Conservation (phyloP, 2,329 filamentous ascomycete genomes). For the Chaetomium sp. region DNA sequence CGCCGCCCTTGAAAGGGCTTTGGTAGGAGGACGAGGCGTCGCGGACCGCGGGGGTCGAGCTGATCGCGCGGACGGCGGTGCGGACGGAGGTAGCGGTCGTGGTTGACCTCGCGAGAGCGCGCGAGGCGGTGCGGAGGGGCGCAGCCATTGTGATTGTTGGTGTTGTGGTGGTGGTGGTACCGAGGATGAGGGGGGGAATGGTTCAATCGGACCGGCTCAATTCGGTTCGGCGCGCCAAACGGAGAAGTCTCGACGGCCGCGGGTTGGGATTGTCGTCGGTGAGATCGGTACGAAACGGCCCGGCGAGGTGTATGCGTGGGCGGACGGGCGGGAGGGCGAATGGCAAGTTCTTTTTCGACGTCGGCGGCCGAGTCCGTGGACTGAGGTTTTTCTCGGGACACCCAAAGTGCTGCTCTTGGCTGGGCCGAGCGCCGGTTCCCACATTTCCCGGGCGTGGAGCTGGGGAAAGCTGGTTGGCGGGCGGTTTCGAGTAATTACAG, state of each 20-base stretch:
- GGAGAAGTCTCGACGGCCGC: too few species aligned
- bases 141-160: constrained; percentile 45
- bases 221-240: too few species aligned
- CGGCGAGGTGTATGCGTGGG: too few species aligned
- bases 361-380: constrained; percentile 23
- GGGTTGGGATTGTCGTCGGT: too few species aligned
- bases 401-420: constrained; percentile 1
- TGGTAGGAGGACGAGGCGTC: constrained; percentile 43
- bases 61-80: constrained; percentile 47
- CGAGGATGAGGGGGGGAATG: constrained; percentile 2
- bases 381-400: constrained; percentile 37
- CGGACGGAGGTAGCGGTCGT: constrained; percentile 22
- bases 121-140: constrained; percentile 61
- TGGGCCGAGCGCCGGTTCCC: constrained; percentile 24
- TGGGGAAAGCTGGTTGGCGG: constrained; percentile 38
- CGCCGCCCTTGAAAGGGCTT: constrained; percentile 56
- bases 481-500: constrained; percentile 34
- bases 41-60: constrained; percentile 45
- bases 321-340: too few species aligned
- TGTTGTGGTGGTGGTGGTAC: constrained; percentile 17
- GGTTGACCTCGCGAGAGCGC: constrained; percentile 57
- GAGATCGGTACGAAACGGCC: too few species aligned
- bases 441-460: constrained; percentile 20
- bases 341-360: too few species aligned
- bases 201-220: too few species aligned